Evolutionary conservation across 1,284 basidiomycete genomes (phyloP), one percentile per base, ranked within the genome.

Genomic region (Sphaerobolus stellatus): DNA sequence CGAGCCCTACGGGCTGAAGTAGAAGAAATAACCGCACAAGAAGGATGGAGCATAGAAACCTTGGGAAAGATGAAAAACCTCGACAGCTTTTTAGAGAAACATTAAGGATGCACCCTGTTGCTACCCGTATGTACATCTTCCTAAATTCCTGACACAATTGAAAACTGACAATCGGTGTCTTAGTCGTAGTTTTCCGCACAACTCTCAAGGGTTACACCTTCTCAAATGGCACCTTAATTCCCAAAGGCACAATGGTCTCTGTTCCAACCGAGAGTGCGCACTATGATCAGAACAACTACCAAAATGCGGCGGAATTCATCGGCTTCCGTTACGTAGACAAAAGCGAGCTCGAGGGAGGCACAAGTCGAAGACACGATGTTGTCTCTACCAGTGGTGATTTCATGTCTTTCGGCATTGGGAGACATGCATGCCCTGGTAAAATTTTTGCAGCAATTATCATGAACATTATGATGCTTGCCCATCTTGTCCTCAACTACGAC

Each of bases 71-170:
- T 61, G 56, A 47, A 30, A 27, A 54, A 57, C 27, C 8, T 60
- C 7, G 61, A 61, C 49, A 61, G 61, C 47, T 60, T 63, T 34
- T 22, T 62, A 9, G 60, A 59, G 44, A 53, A 56, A 34, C 70
- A 72, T 1, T 70, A 74, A 52, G 66, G 78, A 9, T 55, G 71
- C 40, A 69, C 68, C 31, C 69, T 67, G 0, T 70, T 14, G n/a
- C 36, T 38, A 38, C 22, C 36, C n/a, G 64, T 67, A 55, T 29
- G 62, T 58, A 11, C 25, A 4, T 11, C 41, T 41, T 22, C 25
- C 16, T 5, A 28, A 24, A 1, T 45, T 40, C 16, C 4, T 22
- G 36, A 5, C 36, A 38, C n/a, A 16, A n/a, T 38, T 22, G 22
- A n/a, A 5, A 38, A 5, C 36, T 3, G 16, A 13, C 18, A 22